Evolutionary conservation across 305 asterid species (phyloP).

Genomic region (Fraxinus latifolia): DNA sequence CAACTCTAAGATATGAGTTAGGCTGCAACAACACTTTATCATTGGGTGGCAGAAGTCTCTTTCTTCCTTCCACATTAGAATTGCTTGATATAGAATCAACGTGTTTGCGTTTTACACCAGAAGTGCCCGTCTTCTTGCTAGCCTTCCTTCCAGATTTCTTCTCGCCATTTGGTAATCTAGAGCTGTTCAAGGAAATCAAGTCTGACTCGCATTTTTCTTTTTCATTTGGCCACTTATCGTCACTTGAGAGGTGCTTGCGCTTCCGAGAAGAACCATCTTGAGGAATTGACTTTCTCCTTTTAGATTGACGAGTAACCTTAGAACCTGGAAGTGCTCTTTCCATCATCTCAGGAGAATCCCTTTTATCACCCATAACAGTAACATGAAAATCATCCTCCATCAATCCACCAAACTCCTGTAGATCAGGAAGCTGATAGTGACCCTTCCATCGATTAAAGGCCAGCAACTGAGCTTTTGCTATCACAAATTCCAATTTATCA

Average conservation of each 20-base stretch:
- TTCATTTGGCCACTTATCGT: conserved; percentile 25
- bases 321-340: conserved; percentile 26
- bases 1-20: conserved; percentile 6
- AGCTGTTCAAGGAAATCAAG: conserved; percentile 35
- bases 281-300: conserved; percentile 35
- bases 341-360: conserved; percentile 14
- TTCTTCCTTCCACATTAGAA: conserved; percentile 20
- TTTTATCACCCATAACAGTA: conserved; percentile 22
- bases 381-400: conserved; percentile 36
- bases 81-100: conserved; percentile 7
- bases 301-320: conserved; percentile 27
- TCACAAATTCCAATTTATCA: conserved; percentile 39
- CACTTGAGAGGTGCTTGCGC: conserved; percentile 24
- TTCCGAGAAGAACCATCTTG: conserved; percentile 32
- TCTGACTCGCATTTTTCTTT: conserved; percentile 35
- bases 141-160: conserved; percentile 23
- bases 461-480: conserved; percentile 48
- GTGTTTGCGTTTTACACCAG: conserved; percentile 21
- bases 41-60: conserved; percentile 5
- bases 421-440: conserved; percentile 36
- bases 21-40: conserved; percentile 1
- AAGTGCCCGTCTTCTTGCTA: conserved; percentile 23
- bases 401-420: conserved; percentile 29
- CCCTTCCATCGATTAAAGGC: conserved; percentile 70
- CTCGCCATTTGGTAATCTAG: conserved; percentile 27